Conservation (phyloP, 1,284 basidiomycete species). For the Gymnopus androsaceus region DNA sequence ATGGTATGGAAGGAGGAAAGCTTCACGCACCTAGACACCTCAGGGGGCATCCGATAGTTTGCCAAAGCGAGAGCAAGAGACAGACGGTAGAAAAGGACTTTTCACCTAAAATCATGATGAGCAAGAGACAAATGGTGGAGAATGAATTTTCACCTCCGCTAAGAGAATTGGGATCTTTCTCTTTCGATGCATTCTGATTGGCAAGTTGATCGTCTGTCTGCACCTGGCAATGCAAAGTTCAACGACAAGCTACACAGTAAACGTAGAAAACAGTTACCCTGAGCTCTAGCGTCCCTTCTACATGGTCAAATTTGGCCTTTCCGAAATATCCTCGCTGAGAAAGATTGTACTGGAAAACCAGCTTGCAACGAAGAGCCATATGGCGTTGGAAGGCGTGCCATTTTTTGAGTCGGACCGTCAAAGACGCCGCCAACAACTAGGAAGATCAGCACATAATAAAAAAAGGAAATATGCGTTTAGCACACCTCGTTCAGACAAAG, state of each 20-base stretch:
- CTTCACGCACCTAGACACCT: constrained; percentile 82
- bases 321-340: constrained; percentile 85
- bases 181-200: constrained; percentile 53
- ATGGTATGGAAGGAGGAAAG: constrained; percentile 8
- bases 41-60: constrained; percentile 91
- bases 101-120: no score
- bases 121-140: no score
- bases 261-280: constrained; percentile 46
- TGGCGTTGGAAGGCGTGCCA: constrained; percentile 90
- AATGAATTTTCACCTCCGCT: constrained; percentile 94
- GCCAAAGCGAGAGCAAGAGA: constrained; percentile 91
- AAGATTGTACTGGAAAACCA: constrained; percentile 82
- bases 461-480: no score
- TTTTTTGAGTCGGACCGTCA: constrained; percentile 63
- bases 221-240: constrained; percentile 44
- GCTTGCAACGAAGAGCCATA: constrained; percentile 84
- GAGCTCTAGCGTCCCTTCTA: constrained; percentile 63
- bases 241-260: neutral
- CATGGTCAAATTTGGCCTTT: constrained; percentile 85
- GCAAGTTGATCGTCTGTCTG: constrained; percentile 77
- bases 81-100: constrained; percentile 98
- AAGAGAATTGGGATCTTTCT: constrained; percentile 82
- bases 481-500: constrained; percentile 65
- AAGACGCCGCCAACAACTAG: constrained; percentile 67
- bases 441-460: neutral